A percentile compares a stretch with the other conserved stretches of the same genome.
These are phyloP conservation scores for Saraca asoca DNA, from an alignment of 331 rosid species.

Conservation along the genomic window DNA sequence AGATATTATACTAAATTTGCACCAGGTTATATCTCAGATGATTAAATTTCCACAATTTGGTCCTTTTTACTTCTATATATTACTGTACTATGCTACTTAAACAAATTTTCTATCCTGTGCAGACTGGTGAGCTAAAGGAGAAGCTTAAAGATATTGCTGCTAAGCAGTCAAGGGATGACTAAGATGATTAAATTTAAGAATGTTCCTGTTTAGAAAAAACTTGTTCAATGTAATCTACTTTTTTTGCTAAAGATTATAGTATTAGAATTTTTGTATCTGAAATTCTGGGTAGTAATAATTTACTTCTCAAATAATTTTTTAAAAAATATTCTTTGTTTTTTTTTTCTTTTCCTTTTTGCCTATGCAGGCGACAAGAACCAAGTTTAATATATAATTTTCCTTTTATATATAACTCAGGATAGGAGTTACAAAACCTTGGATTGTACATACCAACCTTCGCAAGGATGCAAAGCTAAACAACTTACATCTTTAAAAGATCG, in stretches of 20 bases:
- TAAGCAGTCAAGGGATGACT: slow-evolving; percentile 43
- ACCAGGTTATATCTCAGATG: slow-evolving; percentile 48
- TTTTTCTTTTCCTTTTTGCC: not conserved
- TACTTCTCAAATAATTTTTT: slow-evolving; percentile 19
- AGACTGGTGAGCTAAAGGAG: slow-evolving; percentile 87
- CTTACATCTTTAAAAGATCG: too few relatives aligned
- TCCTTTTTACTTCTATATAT: not conserved
- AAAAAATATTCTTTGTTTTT: not conserved
- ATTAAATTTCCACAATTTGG: not conserved
- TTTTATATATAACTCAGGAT: too few relatives aligned
- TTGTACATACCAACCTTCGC: too few relatives aligned
- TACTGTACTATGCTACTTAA: slow-evolving; percentile 3
- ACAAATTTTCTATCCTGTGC: slow-evolving; percentile 28
- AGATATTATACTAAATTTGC: slow-evolving; percentile 47
- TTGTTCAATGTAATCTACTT: slow-evolving; percentile 26
- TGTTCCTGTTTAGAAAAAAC: slow-evolving; percentile 30
- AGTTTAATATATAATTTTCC: too few relatives aligned
- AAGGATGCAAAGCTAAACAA: too few relatives aligned
- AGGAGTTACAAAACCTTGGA: too few relatives aligned
- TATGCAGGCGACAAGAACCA: not conserved
- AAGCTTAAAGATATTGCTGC: slow-evolving; percentile 62
- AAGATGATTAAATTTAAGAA: slow-evolving; percentile 15
- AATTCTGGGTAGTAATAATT: slow-evolving; percentile 21
- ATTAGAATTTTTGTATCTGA: slow-evolving; percentile 22
- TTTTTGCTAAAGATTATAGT: slow-evolving; percentile 22